These are phyloP conservation scores for Aspergillus sp. DNA, from an alignment of 2,329 filamentous ascomycete genomes.

Conservation along the genomic window DNA sequence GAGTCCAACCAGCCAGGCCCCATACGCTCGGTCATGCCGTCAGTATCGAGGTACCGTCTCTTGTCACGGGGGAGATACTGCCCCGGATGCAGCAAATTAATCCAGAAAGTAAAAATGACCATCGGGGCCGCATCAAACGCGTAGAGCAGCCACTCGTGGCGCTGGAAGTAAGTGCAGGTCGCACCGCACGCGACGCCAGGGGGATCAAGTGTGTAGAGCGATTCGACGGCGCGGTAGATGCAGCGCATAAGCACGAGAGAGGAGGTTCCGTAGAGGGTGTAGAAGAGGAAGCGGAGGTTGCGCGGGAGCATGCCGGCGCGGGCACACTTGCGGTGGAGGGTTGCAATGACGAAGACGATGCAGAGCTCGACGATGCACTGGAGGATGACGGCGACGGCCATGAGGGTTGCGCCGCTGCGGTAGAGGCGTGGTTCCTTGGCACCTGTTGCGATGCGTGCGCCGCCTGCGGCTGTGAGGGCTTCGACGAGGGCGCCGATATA, in stretches of 20 bases:
- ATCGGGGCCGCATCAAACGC: constrained; percentile 5
- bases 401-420: constrained; percentile 5
- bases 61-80: constrained; percentile 5
- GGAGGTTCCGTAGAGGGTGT: constrained; percentile 9
- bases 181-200: neutral
- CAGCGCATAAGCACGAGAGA: constrained; percentile 5
- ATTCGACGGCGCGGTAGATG: constrained; percentile 9
- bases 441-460: constrained; percentile 1
- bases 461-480: constrained; percentile 6
- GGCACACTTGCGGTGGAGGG: constrained; percentile 5
- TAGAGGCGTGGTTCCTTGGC: neutral
- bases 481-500: constrained; percentile 10
- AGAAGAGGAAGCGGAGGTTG: constrained; percentile 6
- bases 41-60: constrained; percentile 1
- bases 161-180: constrained; percentile 3
- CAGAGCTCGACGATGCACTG: constrained; percentile 5
- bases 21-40: constrained; percentile 8
- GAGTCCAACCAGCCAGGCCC: constrained; percentile 8
- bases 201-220: constrained; percentile 3
- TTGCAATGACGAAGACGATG: constrained; percentile 1
- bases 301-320: neutral
- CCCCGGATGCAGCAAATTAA: constrained; percentile 8
- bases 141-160: constrained; percentile 7
- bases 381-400: constrained; percentile 3
- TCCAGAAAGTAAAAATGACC: constrained; percentile 7